These are phyloP conservation scores for Zymoseptoria brevis DNA, from an alignment of 2,329 filamentous ascomycete genomes.

Conservation along the genomic window DNA sequence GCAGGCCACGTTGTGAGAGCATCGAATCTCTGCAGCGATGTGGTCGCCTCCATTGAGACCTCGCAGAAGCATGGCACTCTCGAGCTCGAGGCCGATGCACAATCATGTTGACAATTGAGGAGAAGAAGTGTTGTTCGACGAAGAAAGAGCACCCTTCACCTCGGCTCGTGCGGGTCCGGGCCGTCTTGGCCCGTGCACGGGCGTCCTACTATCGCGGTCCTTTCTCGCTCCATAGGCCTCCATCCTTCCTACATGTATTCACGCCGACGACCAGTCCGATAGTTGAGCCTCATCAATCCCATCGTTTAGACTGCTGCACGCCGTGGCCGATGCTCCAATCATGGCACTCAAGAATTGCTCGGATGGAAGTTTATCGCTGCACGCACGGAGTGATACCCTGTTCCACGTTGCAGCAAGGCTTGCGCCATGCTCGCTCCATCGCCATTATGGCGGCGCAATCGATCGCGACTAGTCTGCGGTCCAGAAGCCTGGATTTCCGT, in stretches of 20 bases:
- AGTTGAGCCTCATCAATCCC: neutral
- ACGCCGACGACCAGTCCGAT: neutral
- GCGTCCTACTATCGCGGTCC: neutral
- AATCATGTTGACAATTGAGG: neutral
- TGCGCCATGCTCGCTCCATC: neutral
- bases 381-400: neutral
- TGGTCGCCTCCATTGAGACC: neutral
- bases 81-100: neutral
- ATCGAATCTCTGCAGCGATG: too few relatives aligned
- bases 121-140: neutral
- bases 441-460: neutral
- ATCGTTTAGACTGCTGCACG: neutral
- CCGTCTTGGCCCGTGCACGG: neutral
- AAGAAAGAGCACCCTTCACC: neutral
- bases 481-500: neutral
- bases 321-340: neutral
- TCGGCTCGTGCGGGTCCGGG: neutral
- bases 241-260: neutral
- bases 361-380: neutral
- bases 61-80: neutral
- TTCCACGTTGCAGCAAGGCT: neutral
- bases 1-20: neutral
- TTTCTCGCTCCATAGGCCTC: neutral
- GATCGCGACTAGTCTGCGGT: neutral
- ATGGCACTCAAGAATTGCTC: neutral